Percentiles rank a stretch among this genome's conserved stretches.
These are phyloP conservation scores for Heritiera fomes DNA, from an alignment of 345 rosid genomes.

Conservation along the genomic window DNA sequence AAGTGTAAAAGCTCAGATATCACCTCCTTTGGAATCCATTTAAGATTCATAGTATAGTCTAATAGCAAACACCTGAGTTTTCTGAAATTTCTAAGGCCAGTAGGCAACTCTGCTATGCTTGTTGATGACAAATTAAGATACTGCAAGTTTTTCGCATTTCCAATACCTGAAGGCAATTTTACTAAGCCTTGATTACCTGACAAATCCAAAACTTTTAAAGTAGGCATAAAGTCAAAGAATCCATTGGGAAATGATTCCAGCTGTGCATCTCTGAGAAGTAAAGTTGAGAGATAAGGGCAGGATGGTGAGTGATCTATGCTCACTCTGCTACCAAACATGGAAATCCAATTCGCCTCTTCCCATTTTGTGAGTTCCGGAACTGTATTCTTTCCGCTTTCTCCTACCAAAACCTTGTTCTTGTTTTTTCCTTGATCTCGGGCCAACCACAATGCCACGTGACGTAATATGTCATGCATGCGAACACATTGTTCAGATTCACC, in stretches of 20 bases:
- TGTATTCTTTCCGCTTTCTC: background rate
- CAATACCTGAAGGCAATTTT: background rate
- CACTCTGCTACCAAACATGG: background rate
- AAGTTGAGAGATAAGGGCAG: background rate
- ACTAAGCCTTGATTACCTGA: constrained; percentile 1
- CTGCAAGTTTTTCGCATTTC: background rate
- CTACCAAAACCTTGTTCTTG: constrained; percentile 15
- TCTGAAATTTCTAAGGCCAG: background rate
- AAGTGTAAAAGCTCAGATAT: background rate
- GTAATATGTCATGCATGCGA: constrained; percentile 33
- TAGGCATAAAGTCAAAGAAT: constrained; percentile 9
- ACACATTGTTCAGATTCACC: constrained; percentile 1
- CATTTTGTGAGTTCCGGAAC: background rate
- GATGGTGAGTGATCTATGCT: background rate
- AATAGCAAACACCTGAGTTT: background rate
- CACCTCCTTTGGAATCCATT: constrained; percentile 13
- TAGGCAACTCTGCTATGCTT: constrained; percentile 8
- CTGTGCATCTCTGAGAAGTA: background rate
- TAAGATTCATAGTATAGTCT: constrained; percentile 9
- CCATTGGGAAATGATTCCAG: constrained; percentile 1
- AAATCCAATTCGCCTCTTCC: constrained; percentile 18
- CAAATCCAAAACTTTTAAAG: constrained; percentile 2
- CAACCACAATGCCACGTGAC: constrained; percentile 30
- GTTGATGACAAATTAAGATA: constrained; percentile 17
- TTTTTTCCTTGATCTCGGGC: constrained; percentile 14